Evolutionary conservation across 768 basidiomycete genomes (phyloP).

Genomic region (Pleurotus giganteus): DNA sequence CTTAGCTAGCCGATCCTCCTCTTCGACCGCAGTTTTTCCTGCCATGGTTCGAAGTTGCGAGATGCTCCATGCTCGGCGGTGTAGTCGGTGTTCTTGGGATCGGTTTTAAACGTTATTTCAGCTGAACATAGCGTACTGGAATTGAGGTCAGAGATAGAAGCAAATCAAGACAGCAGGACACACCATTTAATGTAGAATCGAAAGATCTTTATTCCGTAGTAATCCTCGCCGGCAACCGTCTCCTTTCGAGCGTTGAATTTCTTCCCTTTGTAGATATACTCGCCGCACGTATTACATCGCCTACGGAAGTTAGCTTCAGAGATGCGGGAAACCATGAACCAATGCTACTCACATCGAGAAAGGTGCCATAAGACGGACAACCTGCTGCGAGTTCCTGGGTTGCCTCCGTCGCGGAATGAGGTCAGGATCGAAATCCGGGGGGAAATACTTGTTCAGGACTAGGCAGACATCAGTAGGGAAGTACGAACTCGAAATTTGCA

Average conservation of each 20-base stretch:
- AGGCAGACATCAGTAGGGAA: conserved; percentile 5
- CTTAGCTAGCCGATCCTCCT: conserved; percentile 81
- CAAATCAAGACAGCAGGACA: conserved; percentile 22
- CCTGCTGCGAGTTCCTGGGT: conserved; percentile 94
- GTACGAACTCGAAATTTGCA: neutral
- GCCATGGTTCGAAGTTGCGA: conserved; percentile 97
- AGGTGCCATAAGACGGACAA: conserved; percentile 98
- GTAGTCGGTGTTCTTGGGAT: conserved; percentile 97
- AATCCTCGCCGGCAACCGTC: conserved; percentile 95
- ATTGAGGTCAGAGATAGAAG: neutral
- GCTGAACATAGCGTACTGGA: conserved; percentile 89
- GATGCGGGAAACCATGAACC: neutral
- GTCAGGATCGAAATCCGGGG: conserved; percentile 97
- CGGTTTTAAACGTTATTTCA: conserved; percentile 99
- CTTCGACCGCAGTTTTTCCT: conserved; percentile 75
- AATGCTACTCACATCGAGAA: conserved; percentile 81
- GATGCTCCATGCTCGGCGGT: conserved; percentile 93
- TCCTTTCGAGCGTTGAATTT: conserved; percentile 99
- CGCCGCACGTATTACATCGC: conserved; percentile 94
- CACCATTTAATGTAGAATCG: conserved; percentile 91
- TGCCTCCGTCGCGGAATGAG: conserved; percentile 90
- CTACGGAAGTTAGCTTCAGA: conserved; percentile 34
- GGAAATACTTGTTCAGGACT: conserved; percentile 96
- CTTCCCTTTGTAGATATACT: conserved; percentile 99
- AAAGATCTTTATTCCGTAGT: conserved; percentile 97